phyloP scores from a whole-genome alignment of 352 stramenopile species.

The Globisporangium alternatum region DNA sequence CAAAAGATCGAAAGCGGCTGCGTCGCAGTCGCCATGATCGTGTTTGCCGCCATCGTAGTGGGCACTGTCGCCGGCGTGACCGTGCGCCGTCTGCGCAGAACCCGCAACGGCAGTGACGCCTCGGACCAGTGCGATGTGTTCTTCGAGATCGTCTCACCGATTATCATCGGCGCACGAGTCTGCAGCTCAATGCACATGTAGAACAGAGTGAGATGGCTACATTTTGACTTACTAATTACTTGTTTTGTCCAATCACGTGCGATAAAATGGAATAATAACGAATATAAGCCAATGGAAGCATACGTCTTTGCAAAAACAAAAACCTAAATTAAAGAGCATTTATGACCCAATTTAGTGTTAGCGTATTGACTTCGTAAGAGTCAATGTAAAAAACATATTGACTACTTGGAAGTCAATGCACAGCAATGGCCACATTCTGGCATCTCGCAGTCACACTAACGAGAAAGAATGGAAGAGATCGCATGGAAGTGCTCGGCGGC shows the following conservation, averaged over 20 bases:
- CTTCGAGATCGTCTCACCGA: slow-evolving; percentile 11
- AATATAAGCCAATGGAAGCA: too few species aligned
- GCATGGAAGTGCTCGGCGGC: slow-evolving; percentile 76
- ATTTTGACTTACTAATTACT: too few species aligned
- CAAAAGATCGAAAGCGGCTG: background rate
- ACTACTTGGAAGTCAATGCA: background rate
- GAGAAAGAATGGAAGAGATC: slow-evolving; percentile 46
- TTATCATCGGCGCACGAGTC: background rate
- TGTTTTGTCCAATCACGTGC: too few species aligned
- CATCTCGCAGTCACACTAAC: background rate
- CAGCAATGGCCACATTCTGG: background rate
- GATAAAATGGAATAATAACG: too few species aligned
- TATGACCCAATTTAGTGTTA: too few species aligned
- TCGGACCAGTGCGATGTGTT: slow-evolving; percentile 9
- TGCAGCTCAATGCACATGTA: background rate
- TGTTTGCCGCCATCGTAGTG: slow-evolving; percentile 5
- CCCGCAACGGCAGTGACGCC: background rate
- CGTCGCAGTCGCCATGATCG: slow-evolving; percentile 6
- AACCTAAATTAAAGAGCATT: too few species aligned
- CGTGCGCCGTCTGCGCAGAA: slow-evolving; percentile 8
- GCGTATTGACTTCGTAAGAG: too few species aligned
- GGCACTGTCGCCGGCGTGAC: background rate
- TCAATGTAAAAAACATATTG: background rate
- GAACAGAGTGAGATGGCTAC: too few species aligned
- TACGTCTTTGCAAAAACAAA: too few species aligned